Percentiles rank a stretch among this genome's conserved stretches.
Conservation (phyloP, 768 basidiomycete species). For the Hygrocybe coccinea region DNA sequence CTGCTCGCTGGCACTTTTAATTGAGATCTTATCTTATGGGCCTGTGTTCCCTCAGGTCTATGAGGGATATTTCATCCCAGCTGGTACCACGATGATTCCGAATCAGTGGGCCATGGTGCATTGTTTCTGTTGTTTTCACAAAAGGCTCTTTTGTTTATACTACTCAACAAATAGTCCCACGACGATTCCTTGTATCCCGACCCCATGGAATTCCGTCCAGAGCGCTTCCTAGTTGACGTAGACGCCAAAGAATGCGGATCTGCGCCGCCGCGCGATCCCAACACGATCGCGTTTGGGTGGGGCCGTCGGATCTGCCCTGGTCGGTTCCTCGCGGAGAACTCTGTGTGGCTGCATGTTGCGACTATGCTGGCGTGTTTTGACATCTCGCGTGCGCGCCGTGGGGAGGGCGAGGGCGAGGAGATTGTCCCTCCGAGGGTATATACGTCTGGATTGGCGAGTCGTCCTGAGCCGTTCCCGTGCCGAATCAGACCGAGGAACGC, state of each 20-base stretch:
- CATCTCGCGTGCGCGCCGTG: not conserved
- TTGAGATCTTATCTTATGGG: not conserved
- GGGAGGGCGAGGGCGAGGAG: conserved; percentile 21
- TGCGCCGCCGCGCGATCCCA: too few species aligned
- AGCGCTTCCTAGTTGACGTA: too few species aligned
- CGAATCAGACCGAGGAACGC: not conserved
- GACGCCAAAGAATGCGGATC: too few species aligned
- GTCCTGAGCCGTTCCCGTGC: conserved; percentile 6
- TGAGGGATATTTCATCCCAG: conserved; percentile 7
- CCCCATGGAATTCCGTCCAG: too few species aligned
- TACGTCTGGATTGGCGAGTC: not conserved
- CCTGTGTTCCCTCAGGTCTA: not conserved
- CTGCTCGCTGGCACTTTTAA: not conserved
- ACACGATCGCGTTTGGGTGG: too few species aligned
- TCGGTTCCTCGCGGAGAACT: too few species aligned
- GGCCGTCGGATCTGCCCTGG: too few species aligned
- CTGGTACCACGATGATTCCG: conserved; percentile 6
- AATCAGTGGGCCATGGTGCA: conserved; percentile 3
- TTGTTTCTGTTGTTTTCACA: not conserved
- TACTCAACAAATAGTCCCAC: too few species aligned
- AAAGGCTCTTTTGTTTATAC: not conserved
- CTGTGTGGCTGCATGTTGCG: too few species aligned
- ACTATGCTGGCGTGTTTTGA: too few species aligned
- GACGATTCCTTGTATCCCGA: too few species aligned
- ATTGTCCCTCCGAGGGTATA: not conserved